Conservation (phyloP, 2,329 filamentous ascomycete genomes). For the Arachnomyces sp. region DNA sequence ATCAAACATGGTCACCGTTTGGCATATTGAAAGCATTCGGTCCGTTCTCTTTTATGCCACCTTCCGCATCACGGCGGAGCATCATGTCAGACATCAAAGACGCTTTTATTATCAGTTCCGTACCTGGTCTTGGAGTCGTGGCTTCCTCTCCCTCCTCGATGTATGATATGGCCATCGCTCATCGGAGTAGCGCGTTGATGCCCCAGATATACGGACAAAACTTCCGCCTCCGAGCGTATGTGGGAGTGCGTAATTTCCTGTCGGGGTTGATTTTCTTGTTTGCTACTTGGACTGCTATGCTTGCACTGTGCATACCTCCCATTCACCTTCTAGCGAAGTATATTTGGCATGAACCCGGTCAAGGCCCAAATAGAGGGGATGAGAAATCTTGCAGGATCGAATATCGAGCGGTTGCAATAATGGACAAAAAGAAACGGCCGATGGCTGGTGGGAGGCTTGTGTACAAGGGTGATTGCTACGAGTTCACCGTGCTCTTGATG, state of each 20-base stretch:
- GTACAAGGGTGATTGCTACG: slow-evolving; percentile 37
- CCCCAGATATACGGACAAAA: slow-evolving; percentile 50
- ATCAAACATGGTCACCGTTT: no score
- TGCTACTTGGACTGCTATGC: slow-evolving; percentile 36
- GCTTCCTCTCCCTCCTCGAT: slow-evolving; percentile 47
- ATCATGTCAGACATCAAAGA: no score
- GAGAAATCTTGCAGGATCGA: slow-evolving; percentile 32
- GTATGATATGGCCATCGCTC: slow-evolving; percentile 50
- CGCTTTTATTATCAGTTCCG: slow-evolving; percentile 46
- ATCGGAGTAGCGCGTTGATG: slow-evolving; percentile 53
- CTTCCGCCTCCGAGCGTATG: slow-evolving; percentile 53
- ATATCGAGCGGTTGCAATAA: slow-evolving; percentile 39
- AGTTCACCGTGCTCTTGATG: slow-evolving; percentile 36
- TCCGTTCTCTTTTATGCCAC: no score
- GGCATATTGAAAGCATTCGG: no score
- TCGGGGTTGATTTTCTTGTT: slow-evolving; percentile 44
- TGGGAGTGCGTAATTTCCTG: slow-evolving; percentile 44
- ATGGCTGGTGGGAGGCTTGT: slow-evolving; percentile 36
- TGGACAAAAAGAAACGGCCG: no score
- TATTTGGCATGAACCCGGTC: slow-evolving; percentile 43
- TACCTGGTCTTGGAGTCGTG: slow-evolving; percentile 53
- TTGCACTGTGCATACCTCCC: slow-evolving; percentile 45
- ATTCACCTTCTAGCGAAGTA: slow-evolving; percentile 45
- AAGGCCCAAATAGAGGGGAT: slow-evolving; percentile 41
- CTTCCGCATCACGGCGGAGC: no score